Base-by-base conservation (phyloP, 2,329 filamentous ascomycete species). In the Trichothecium roseum region DNA sequence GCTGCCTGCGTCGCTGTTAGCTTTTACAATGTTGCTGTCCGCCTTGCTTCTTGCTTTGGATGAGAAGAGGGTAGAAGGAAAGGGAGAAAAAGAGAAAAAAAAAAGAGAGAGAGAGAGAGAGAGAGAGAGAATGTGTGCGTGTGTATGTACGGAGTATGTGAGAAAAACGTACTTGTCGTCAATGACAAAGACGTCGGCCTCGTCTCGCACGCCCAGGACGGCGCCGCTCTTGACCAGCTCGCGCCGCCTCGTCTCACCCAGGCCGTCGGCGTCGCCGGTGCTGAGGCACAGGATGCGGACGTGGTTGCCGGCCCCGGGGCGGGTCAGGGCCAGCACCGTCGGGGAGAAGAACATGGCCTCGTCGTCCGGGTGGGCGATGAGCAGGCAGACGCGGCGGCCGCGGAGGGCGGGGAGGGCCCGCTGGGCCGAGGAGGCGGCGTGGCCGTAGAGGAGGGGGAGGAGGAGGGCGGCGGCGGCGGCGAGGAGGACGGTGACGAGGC, bases 261-360 rank as follows among this genome's bases (percentile, higher is more conserved):
- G 69, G 1, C 88, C 88, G 46, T 88, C 87, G 34, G 88, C 87
- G 55, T 96, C 72, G 37, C 86, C 88, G 45, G 79, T 89, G 60
- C 84, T 93, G 43, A 98, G 64, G 62, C 91, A 98, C 37, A 96
- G 63, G 43, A 98, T 94, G 62, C 93, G 91, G 52, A 98, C 72
- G 54, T 93, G 86, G 60, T 98, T 96, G 4, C 84, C 83, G 15
- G 81, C 69, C 40, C 79, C 75, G 4, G 86, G 85, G 12, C 74
- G 69, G 14, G 87, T 89, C 39, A 98, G 72, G n/a, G 84, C 78
- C 48, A 93, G 70, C 12, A 96, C 69, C 1, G 86, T 84, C 0
- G 91, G 91, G 43, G 87, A 78, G 62, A 98, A 98, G 69, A 98
- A 98, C 91, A 98, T 98, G 57, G 89, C 91, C 66, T 98, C 91